Evolutionary conservation across 1,139 yeast species (phyloP).

Genomic region (Wickerhamomyces sp.): DNA sequence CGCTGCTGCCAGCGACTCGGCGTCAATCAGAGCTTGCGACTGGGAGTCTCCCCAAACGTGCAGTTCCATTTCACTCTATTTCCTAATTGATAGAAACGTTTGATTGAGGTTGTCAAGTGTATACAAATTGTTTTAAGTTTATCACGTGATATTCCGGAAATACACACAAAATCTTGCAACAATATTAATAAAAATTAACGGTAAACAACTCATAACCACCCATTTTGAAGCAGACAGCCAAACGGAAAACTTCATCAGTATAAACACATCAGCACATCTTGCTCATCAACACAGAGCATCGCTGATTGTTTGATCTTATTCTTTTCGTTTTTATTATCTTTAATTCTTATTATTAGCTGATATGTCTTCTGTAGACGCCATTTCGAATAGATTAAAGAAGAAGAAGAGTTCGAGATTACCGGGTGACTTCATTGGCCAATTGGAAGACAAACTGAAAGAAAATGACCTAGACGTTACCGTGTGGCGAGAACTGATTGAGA

Average conservation of each 20-base stretch:
- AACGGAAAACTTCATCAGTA: background rate
- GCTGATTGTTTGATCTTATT: background rate
- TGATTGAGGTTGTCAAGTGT: no score
- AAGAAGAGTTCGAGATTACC: slow-evolving; percentile 20
- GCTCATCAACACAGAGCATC: background rate
- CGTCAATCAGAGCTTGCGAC: slow-evolving; percentile 32
- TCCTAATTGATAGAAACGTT: no score
- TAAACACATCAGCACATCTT: background rate
- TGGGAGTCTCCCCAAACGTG: slow-evolving; percentile 22
- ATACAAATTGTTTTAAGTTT: no score
- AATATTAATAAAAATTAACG: no score
- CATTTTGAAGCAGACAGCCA: background rate
- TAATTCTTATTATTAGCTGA: background rate
- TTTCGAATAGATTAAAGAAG: slow-evolving; percentile 1
- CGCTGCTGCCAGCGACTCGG: slow-evolving; percentile 39
- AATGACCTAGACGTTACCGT: slow-evolving; percentile 52
- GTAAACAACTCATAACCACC: background rate
- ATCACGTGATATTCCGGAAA: no score
- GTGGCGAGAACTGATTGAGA: slow-evolving; percentile 56
- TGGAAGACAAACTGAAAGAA: slow-evolving; percentile 56
- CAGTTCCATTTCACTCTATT: slow-evolving; percentile 12
- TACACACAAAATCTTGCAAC: no score
- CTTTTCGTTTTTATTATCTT: background rate
- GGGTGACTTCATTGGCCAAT: slow-evolving; percentile 28
- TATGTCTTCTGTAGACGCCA: slow-evolving; percentile 2